A percentile compares a stretch with the other conserved stretches of the same genome.
Conservation (phyloP, 768 basidiomycete genomes). For the Solioccasus polychromus region DNA sequence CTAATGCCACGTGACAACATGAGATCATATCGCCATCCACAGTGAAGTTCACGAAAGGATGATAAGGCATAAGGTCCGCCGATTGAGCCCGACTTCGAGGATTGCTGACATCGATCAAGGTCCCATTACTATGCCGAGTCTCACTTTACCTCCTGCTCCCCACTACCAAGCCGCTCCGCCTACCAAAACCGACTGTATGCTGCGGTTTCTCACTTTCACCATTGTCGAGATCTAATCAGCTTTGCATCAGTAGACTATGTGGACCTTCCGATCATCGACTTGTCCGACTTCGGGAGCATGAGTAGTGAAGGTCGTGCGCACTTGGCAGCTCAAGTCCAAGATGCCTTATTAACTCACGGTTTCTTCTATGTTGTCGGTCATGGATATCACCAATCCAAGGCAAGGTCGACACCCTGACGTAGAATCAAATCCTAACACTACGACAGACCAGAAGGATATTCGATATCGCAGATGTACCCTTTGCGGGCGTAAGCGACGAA, state of each 20-base stretch:
- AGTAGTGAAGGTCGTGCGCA: conserved; percentile 38
- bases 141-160: conserved; percentile 33
- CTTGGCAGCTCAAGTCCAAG: conserved; percentile 39
- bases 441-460: conserved; percentile 45
- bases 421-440: conserved; percentile 23
- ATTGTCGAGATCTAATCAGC: background rate
- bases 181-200: conserved; percentile 37
- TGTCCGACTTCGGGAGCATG: conserved; percentile 38
- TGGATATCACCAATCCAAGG: conserved; percentile 39
- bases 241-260: conserved; percentile 44
- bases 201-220: background rate
- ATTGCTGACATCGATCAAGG: too few relatives aligned
- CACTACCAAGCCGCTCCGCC: conserved; percentile 36
- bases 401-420: conserved; percentile 5
- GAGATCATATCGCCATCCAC: too few relatives aligned
- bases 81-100: too few relatives aligned
- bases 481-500: conserved; percentile 37
- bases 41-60: too few relatives aligned
- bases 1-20: too few relatives aligned
- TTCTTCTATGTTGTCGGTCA: conserved; percentile 42
- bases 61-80: too few relatives aligned
- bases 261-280: conserved; percentile 51
- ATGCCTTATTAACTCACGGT: conserved; percentile 45
- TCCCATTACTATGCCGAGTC: conserved; percentile 32
- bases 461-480: conserved; percentile 47